These are phyloP conservation scores for Boechera divaricarpa DNA, from an alignment of 345 rosid species.

Conservation along the genomic window DNA sequence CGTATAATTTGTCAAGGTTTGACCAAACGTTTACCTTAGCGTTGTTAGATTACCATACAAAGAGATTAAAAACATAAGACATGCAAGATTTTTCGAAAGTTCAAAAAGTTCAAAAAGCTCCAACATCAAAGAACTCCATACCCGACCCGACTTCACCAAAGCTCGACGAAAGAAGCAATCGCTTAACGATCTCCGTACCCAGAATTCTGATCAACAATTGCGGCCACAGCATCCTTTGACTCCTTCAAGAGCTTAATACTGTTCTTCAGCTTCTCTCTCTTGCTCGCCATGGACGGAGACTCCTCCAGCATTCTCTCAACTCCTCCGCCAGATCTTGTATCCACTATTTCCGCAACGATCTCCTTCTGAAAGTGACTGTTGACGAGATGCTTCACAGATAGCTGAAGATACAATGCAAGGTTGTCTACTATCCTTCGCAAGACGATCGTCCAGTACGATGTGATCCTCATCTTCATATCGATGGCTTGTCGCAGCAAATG, in stretches of 20 bases:
- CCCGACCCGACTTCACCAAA: neutral
- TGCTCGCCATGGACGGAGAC: constrained; percentile 36
- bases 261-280: constrained; percentile 46
- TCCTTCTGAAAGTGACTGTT: constrained; percentile 39
- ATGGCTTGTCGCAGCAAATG: constrained; percentile 24
- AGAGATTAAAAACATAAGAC: no score
- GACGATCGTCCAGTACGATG: constrained; percentile 45
- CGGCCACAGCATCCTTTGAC: constrained; percentile 42
- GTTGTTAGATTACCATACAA: no score
- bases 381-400: constrained; percentile 33
- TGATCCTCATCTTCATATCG: constrained; percentile 45
- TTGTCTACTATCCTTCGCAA: constrained; percentile 42
- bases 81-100: no score
- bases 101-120: no score
- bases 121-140: neutral
- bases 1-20: no score
- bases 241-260: constrained; percentile 45
- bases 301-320: constrained; percentile 42
- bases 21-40: no score
- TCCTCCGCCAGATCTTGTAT: neutral
- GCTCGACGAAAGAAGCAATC: neutral
- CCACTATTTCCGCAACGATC: constrained; percentile 33
- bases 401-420: constrained; percentile 41
- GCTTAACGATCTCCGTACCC: neutral
- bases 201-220: constrained; percentile 35